These are phyloP conservation scores for Spathaspora sp. DNA, from an alignment of 1,139 yeast genomes.

Conservation along the genomic window DNA sequence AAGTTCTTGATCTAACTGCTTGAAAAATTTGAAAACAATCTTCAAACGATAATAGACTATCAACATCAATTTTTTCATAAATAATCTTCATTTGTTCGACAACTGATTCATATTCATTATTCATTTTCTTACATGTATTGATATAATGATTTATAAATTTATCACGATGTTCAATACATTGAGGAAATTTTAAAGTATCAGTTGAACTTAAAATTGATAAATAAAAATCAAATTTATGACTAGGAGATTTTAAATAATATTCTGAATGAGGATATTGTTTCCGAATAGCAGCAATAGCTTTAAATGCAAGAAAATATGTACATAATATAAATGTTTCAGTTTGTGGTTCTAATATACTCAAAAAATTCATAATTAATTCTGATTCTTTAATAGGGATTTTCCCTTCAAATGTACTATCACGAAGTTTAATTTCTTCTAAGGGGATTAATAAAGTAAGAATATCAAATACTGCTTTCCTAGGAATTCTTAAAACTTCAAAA, in stretches of 20 bases:
- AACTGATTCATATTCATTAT: slow-evolving; percentile 15
- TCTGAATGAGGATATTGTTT: slow-evolving; percentile 1
- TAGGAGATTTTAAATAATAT: slow-evolving; percentile 13
- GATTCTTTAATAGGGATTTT: slow-evolving; percentile 20
- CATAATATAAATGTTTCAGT: slow-evolving; percentile 33
- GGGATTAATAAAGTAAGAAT: slow-evolving; percentile 28
- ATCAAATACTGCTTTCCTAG: slow-evolving; percentile 28
- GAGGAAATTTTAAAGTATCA: slow-evolving; percentile 12
- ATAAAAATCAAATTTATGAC: slow-evolving; percentile 20
- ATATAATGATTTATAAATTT: slow-evolving; percentile 17
- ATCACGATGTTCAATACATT: slow-evolving; percentile 5
- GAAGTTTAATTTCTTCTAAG: slow-evolving; percentile 20
- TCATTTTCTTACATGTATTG: slow-evolving; percentile 11
- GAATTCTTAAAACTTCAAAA: slow-evolving; percentile 36
- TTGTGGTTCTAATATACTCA: slow-evolving; percentile 21
- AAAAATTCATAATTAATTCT: slow-evolving; percentile 21
- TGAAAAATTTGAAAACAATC: slow-evolving; percentile 42
- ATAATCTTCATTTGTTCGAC: slow-evolving; percentile 15
- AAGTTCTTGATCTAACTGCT: slow-evolving; percentile 56
- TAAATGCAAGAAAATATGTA: slow-evolving; percentile 28
- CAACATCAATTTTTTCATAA: slow-evolving; percentile 13
- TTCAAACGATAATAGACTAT: slow-evolving; percentile 20
- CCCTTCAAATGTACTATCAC: slow-evolving; percentile 11
- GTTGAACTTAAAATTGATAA: slow-evolving; percentile 28
- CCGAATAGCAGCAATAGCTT: slow-evolving; percentile 13